Base-by-base conservation (phyloP, 495 filamentous ascomycete species). In the Aspergillus mulundensis region DNA sequence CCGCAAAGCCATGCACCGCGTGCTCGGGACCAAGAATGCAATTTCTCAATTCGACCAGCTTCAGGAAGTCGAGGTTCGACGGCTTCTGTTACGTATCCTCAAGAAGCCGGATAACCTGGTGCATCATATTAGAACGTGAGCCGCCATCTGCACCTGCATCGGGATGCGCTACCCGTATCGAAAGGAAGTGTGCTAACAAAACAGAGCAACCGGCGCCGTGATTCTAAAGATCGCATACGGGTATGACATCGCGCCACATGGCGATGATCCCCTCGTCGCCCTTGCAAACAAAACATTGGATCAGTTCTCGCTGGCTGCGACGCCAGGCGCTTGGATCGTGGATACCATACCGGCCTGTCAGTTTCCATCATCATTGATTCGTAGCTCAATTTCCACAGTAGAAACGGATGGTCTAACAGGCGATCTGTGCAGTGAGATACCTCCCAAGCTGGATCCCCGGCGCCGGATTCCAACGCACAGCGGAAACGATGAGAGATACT, bases 371-470 rank as follows among this genome's bases (percentile, higher is more conserved):
- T n/a, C n/a, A n/a, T n/a, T n/a, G n/a, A n/a, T n/a, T n/a, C n/a
- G n/a, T n/a, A n/a, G n/a, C n/a, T n/a, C n/a, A n/a, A n/a, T n/a
- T n/a, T n/a, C n/a, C n/a, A n/a, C n/a, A n/a, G n/a, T n/a, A n/a
- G n/a, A n/a, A n/a, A n/a, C n/a, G n/a, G n/a, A n/a, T n/a, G n/a
- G n/a, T n/a, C n/a, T n/a, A n/a, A n/a, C n/a, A n/a, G n/a, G n/a
- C n/a, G n/a, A n/a, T n/a, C n/a, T n/a, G n/a, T 15, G 16, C 11
- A 74, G 71, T 78, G 51, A 71, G 69, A 66, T 51, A 66, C 19
- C 47, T 81, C 0, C 78, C 79, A 2, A 58, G 68, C 3, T 80
- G 80, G 77, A 55, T 79, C 16, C 81, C 81, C 1, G 80, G 79
- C 2, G 70, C 76, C 0, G 70, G 67, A 0, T 83, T 80, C 59